These are phyloP conservation scores for Aegilops longissima DNA, from an alignment of 176 grass and related monocot genomes.

Conservation along the genomic window DNA sequence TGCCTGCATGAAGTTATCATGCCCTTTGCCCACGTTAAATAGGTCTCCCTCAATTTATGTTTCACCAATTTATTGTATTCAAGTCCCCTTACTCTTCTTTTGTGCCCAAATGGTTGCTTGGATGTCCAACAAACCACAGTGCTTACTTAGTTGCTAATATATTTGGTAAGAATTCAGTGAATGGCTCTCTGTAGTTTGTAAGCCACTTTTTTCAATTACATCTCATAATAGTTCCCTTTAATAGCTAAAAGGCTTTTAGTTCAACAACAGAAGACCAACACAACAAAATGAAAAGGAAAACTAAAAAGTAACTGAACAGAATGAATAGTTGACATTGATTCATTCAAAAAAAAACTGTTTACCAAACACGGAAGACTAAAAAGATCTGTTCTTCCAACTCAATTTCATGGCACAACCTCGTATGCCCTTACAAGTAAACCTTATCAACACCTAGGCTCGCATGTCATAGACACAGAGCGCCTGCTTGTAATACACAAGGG, in stretches of 20 bases:
- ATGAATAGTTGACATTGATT: not conserved
- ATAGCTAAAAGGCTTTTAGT: not conserved
- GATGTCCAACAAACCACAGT: not conserved
- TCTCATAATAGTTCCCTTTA: not conserved
- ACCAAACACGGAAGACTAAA: not conserved
- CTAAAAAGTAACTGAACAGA: not conserved
- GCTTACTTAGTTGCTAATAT: not conserved
- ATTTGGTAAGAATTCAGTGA: not conserved
- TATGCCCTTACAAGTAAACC: not conserved
- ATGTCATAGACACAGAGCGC: not conserved
- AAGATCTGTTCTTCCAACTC: not conserved
- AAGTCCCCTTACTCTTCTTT: not conserved
- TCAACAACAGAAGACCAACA: not conserved
- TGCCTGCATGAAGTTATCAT: not conserved
- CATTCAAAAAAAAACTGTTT: not conserved
- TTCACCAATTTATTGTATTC: not conserved
- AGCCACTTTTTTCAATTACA: not conserved
- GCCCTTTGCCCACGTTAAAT: not conserved
- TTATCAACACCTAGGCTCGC: not conserved
- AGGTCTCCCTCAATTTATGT: not conserved
- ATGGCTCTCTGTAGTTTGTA: not conserved
- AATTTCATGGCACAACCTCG: not conserved
- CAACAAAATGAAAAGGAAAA: not conserved
- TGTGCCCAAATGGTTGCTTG: not conserved
- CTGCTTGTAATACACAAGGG: too few relatives aligned